phyloP scores from a whole-genome alignment of 2,329 filamentous ascomycete genomes.

The Monosporascus sp. region DNA sequence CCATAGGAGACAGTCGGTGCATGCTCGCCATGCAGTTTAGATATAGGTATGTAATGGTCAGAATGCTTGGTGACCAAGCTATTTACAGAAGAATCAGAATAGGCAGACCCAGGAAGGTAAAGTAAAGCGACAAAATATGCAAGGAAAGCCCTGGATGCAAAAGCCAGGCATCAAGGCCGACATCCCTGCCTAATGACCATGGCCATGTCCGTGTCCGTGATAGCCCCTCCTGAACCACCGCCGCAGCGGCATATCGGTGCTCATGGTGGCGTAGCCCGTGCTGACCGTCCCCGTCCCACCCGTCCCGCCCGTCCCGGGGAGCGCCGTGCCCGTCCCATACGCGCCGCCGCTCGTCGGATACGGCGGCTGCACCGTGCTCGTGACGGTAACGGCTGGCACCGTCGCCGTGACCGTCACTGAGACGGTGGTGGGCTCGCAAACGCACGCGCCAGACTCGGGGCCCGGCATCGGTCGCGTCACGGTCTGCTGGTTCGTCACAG shows the following conservation, averaged over 20 bases:
- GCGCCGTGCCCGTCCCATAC: background rate
- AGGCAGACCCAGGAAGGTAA: background rate
- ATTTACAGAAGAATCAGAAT: background rate
- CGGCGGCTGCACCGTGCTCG: slow-evolving; percentile 21
- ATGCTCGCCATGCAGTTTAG: no score
- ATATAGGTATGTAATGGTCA: no score
- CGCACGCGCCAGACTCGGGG: slow-evolving; percentile 4
- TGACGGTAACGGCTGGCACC: slow-evolving; percentile 11
- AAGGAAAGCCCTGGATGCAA: background rate
- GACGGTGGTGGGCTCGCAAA: slow-evolving; percentile 19
- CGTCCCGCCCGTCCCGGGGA: background rate
- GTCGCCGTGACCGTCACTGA: slow-evolving; percentile 19
- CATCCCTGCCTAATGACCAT: background rate
- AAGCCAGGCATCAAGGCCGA: background rate
- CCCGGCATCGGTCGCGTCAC: slow-evolving; percentile 2
- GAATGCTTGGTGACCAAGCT: background rate
- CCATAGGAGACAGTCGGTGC: no score
- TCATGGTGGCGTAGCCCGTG: background rate
- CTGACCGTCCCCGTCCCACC: no score
- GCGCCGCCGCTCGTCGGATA: slow-evolving; percentile 14
- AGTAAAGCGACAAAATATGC: no score
- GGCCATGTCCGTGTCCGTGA: background rate
- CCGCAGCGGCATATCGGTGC: background rate
- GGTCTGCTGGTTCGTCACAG: slow-evolving; percentile 9
- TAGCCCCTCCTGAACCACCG: background rate